Base-by-base conservation (phyloP, 441 rosid species). In the Hypseocharis bilobata region DNA sequence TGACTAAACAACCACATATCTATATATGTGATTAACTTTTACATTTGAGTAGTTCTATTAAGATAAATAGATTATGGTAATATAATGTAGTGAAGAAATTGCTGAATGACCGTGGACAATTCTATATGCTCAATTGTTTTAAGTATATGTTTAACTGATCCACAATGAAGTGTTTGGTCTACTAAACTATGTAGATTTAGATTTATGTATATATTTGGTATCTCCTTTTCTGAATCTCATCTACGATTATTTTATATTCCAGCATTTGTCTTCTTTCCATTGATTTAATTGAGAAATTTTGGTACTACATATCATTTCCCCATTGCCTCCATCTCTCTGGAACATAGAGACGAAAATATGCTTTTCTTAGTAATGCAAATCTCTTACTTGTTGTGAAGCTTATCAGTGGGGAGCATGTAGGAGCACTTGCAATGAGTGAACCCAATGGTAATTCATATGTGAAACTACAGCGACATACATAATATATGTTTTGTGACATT, bases 391-490 rank as follows among this genome's bases (percentile, higher is more conserved):
- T 70, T 74, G 70, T 78, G 78, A 81, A 92, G 98, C 98, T 90
- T 65, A 88, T 92, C 80, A 88, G 95, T 28, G 98, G 98, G 71
- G 98, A 92, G 82, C 92, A 88, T 71, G 78, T 88, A 20, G 98
- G 98, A 74, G 97, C 97, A 70, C 96, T 92, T 74, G 95, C 98
- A 10, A 92, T 90, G 97, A 92, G 97, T 72, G 98, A 92, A 74
- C 98, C 98, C 62, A 92, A 90, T 73, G 87, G 97, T 92, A 87
- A 75, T 62, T 70, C 67, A 26, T 65, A 51, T 34, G 5, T 62
- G 67, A 49, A 49, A 70, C 45, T 59, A 25, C 30, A 26, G n/a
- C 26, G 6, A 7, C 19, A 4, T 3, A 22, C 7, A 20, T 19
- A 20, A 19, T 19, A 20, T 66, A 3, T 29, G 38, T 45, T 23